Evolutionary conservation across 495 filamentous ascomycete species (phyloP).

Genomic region (Aspergillus indologenus): DNA sequence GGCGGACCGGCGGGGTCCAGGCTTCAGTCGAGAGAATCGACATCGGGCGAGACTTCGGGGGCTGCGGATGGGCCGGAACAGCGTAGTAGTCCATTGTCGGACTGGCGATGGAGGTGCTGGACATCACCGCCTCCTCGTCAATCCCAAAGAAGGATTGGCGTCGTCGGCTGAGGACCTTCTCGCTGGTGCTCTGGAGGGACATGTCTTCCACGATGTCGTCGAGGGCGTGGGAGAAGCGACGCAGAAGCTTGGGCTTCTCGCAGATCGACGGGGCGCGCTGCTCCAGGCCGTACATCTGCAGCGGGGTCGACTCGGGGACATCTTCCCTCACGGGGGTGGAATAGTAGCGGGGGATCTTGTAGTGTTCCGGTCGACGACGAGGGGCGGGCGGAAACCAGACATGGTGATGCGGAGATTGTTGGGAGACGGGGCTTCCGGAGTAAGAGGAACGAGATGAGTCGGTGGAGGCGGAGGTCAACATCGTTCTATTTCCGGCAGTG

Average conservation of each 20-base stretch:
- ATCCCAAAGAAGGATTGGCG: conserved; percentile 35
- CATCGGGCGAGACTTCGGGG: conserved; percentile 25
- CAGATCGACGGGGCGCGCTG: conserved; percentile 37
- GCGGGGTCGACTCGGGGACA: conserved; percentile 32
- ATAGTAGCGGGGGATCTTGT: conserved; percentile 40
- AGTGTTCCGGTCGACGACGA: conserved; percentile 24
- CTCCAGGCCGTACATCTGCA: conserved; percentile 40
- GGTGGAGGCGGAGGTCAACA: conserved; percentile 31
- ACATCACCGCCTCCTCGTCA: conserved; percentile 17
- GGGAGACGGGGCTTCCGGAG: conserved; percentile 31
- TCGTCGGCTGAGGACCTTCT: conserved; percentile 23
- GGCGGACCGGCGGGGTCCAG: conserved; percentile 18
- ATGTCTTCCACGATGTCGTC: conserved; percentile 44
- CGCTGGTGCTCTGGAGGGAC: conserved; percentile 27
- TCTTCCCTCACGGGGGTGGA: conserved; percentile 36
- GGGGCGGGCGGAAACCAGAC: conserved; percentile 30
- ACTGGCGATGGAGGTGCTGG: conserved; percentile 10
- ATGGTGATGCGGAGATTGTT: conserved; percentile 27
- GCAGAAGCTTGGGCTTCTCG: conserved; percentile 33
- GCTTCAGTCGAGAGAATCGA: conserved; percentile 31
- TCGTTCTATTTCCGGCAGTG: conserved; percentile 9
- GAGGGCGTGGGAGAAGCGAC: conserved; percentile 40
- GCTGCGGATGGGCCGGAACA: conserved; percentile 14
- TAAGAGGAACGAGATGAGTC: conserved; percentile 31
- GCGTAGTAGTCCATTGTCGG: conserved; percentile 15